A percentile compares a stretch with the other conserved stretches of the same genome.
These are phyloP conservation scores for Xylariaceae sp. DNA, from an alignment of 2,329 filamentous ascomycete species.

Conservation along the genomic window DNA sequence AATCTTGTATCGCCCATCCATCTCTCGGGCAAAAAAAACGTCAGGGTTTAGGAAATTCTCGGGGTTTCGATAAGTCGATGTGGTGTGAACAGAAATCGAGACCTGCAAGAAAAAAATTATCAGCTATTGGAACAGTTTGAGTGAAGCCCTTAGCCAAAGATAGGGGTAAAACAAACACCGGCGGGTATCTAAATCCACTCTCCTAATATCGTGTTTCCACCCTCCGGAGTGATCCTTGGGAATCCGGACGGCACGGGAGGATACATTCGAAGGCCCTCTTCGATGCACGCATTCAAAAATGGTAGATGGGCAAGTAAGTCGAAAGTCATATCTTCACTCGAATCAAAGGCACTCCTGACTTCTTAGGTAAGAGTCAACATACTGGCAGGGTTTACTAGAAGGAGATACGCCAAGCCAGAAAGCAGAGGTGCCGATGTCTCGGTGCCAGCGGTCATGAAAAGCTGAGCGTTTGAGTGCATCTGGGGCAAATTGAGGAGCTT, in stretches of 20 bases:
- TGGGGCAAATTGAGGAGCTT: slow-evolving; percentile 13
- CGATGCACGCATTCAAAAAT: slow-evolving; percentile 31
- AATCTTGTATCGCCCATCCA: slow-evolving; percentile 27
- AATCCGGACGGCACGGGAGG: slow-evolving; percentile 12
- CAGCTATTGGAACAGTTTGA: too few species aligned
- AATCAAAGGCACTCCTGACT: slow-evolving; percentile 31
- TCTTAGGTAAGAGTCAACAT: slow-evolving; percentile 33
- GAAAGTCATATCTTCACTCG: slow-evolving; percentile 31
- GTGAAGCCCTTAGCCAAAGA: too few species aligned
- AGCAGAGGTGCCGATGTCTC: slow-evolving; percentile 41
- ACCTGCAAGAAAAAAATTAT: slow-evolving; percentile 17
- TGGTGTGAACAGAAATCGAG: slow-evolving; percentile 21
- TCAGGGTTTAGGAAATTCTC: slow-evolving; percentile 25
- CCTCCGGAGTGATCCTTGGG: slow-evolving; percentile 2
- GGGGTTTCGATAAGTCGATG: slow-evolving; percentile 15
- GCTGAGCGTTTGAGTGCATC: slow-evolving; percentile 24
- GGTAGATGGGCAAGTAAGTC: slow-evolving; percentile 14
- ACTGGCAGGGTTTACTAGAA: slow-evolving; percentile 29
- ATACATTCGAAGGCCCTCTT: slow-evolving; percentile 20
- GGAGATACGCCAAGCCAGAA: slow-evolving; percentile 30
- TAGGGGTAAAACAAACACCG: slow-evolving; percentile 18
- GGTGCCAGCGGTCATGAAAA: slow-evolving; percentile 26
- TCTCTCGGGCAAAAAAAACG: slow-evolving; percentile 25
- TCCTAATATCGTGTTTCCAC: neutral
- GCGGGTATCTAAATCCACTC: slow-evolving; percentile 5